Percentiles rank a stretch among this genome's conserved stretches.
These are phyloP conservation scores for Paraleonurus japonicus DNA, from an alignment of 257 asterid species.

Conservation along the genomic window DNA sequence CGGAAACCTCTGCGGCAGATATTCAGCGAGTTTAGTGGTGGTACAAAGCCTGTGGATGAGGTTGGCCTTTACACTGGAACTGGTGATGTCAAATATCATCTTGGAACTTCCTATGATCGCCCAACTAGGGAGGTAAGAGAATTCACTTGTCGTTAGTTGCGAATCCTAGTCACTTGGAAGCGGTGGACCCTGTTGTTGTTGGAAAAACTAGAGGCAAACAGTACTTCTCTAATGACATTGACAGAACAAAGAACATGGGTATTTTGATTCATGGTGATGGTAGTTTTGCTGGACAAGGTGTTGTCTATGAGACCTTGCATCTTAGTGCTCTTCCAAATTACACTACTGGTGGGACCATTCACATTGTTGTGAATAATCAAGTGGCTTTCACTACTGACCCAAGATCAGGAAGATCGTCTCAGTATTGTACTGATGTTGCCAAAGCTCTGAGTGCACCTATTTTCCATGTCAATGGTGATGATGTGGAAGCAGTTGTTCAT, in stretches of 20 bases:
- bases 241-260: constrained; percentile 82
- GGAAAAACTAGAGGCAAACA: constrained; percentile 97
- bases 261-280: constrained; percentile 94
- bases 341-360: constrained; percentile 95
- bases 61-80: constrained; percentile 93
- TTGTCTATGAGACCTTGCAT: constrained; percentile 96
- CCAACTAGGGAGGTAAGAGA: constrained; percentile 94
- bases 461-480: constrained; percentile 97
- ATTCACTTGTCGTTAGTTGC: constrained; percentile 93
- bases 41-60: constrained; percentile 84
- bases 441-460: constrained; percentile 92
- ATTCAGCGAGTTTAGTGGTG: constrained; percentile 88
- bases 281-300: constrained; percentile 98
- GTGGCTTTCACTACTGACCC: constrained; percentile 99
- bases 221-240: constrained; percentile 72
- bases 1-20: constrained; percentile 91
- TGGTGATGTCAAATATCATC: constrained; percentile 96
- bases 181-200: constrained; percentile 90
- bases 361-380: constrained; percentile 95
- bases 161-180: constrained; percentile 97
- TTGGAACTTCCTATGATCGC: constrained; percentile 95
- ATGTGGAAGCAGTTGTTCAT: constrained; percentile 91
- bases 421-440: constrained; percentile 98
- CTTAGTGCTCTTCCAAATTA: constrained; percentile 98
- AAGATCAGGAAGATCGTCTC: constrained; percentile 86